Evolutionary conservation across 2,329 filamentous ascomycete genomes (phyloP), one percentile per base, ranked within the genome.

Genomic region (Dactylellina parvicollis): DNA sequence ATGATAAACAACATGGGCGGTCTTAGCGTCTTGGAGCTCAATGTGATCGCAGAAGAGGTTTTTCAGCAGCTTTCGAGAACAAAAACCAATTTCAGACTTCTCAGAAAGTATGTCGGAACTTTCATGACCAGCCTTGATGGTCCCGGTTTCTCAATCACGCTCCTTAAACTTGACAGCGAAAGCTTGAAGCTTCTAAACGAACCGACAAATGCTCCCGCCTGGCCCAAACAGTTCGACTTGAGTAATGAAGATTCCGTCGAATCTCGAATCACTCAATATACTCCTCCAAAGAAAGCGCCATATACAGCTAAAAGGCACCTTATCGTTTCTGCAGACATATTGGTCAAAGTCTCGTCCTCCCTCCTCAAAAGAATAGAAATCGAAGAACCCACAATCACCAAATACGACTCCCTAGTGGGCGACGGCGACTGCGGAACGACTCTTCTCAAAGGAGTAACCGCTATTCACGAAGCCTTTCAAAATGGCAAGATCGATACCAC

Each of bases 111-210:
- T 55, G 84, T 85, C 52, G 90, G 90, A 28, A 90, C 89, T 0
- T 92, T 87, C 80, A 92, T 92, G 89, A 92, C 90, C 3, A 91
- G 89, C 75, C 82, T 93, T 70, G 92, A 92, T 79, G 90, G 89
- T 0, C 82, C 90, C 4, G 90, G 90, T 3, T 92, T 92, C 81
- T 91, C 89, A 79, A 87, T 92, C 76, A 86, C 87, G 4, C 80
- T 93, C 32, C 83, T 92, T 26, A 90, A 89, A 78, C 83, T 89
- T 9, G 84, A 85, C 44, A 84, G 83, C 5, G 84, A 86, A 65
- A 87, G 92, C 84, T 83, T 92, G 20, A 85, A 91, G 77, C 81
- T 92, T 54, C 83, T 92, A 12, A 90, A 92, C 79, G 85, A 86
- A 40, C 88, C 88, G 0, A 86, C 85, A 38, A 89, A 92, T 80